A percentile compares a stretch with the other conserved stretches of the same genome.
phyloP scores from a whole-genome alignment of 805 yeast genomes.

The Tetrapisispora fleetii region DNA sequence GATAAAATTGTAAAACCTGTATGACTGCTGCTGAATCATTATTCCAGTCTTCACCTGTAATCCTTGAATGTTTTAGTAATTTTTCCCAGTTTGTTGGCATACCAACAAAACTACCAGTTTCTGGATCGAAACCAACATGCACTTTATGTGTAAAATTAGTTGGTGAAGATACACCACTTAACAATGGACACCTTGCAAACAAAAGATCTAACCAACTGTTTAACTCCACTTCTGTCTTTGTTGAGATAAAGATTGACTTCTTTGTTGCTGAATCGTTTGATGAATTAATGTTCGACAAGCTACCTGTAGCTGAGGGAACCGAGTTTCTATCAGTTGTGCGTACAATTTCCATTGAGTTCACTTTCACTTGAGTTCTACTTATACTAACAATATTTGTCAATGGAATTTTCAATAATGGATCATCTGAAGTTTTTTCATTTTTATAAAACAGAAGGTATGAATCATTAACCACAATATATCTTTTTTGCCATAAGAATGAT shows the following conservation, averaged over 20 bases:
- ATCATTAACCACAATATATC: slow-evolving; percentile 70
- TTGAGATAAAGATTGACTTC: slow-evolving; percentile 62
- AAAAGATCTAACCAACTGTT: slow-evolving; percentile 89
- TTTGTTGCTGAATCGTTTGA: slow-evolving; percentile 23
- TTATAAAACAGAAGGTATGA: slow-evolving; percentile 67
- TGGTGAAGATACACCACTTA: slow-evolving; percentile 72
- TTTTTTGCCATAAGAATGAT: slow-evolving; percentile 86
- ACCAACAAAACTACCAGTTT: slow-evolving; percentile 81
- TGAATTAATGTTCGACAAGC: neutral
- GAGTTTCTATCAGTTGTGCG: slow-evolving; percentile 34
- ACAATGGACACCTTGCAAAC: slow-evolving; percentile 59
- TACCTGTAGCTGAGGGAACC: slow-evolving; percentile 7
- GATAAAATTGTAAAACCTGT: slow-evolving; percentile 78
- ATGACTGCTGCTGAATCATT: slow-evolving; percentile 93
- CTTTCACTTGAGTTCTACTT: slow-evolving; percentile 58
- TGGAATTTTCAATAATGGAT: slow-evolving; percentile 43
- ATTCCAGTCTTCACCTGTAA: slow-evolving; percentile 83
- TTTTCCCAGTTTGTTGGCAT: slow-evolving; percentile 92
- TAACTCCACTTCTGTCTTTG: slow-evolving; percentile 70
- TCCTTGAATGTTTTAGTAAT: slow-evolving; percentile 74
- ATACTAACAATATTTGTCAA: slow-evolving; percentile 52
- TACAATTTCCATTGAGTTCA: slow-evolving; percentile 72
- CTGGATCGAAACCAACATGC: slow-evolving; percentile 79
- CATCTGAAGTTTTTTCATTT: slow-evolving; percentile 40
- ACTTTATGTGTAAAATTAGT: slow-evolving; percentile 92